Evolutionary conservation across 1,284 basidiomycete species (phyloP).

Genomic region (Vanrija sp.): DNA sequence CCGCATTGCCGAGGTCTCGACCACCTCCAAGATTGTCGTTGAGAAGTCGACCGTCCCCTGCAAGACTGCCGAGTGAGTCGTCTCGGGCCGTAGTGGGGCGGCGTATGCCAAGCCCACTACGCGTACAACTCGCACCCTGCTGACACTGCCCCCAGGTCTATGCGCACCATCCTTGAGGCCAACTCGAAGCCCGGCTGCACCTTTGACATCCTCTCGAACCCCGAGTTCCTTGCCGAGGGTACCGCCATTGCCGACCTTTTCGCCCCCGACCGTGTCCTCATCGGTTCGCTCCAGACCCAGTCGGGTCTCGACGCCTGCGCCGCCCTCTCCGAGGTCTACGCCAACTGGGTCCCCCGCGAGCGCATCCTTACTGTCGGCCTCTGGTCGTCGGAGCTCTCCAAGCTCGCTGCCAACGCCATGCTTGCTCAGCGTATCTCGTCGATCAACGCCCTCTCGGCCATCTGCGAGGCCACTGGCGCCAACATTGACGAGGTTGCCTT

Average conservation of each 20-base stretch:
- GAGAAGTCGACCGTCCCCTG: constrained; percentile 99
- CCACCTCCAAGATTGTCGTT: constrained; percentile 92
- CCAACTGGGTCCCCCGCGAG: constrained; percentile 87
- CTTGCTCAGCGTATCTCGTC: constrained; percentile 97
- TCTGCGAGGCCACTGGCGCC: constrained; percentile 99
- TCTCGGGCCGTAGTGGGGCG: background rate
- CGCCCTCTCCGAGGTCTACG: constrained; percentile 75
- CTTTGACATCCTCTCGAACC: constrained; percentile 99
- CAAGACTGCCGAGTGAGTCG: constrained; percentile 74
- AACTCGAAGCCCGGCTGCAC: constrained; percentile 87
- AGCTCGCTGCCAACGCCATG: constrained; percentile 98
- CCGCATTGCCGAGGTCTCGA: constrained; percentile 87
- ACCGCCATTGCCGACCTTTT: constrained; percentile 89
- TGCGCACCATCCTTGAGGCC: constrained; percentile 97
- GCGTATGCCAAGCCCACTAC: background rate
- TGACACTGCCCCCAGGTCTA: constrained; percentile 55
- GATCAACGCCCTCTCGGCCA: constrained; percentile 95
- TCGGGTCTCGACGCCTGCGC: constrained; percentile 78
- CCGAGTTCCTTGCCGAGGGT: constrained; percentile 95
- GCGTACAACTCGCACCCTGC: background rate
- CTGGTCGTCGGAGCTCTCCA: constrained; percentile 97
- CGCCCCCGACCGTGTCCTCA: constrained; percentile 88
- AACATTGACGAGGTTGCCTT: constrained; percentile 97
- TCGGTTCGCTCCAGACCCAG: constrained; percentile 85
- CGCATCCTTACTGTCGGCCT: constrained; percentile 90